phyloP scores from a whole-genome alignment of 768 basidiomycete species.

The Macrocybe gigantea region DNA sequence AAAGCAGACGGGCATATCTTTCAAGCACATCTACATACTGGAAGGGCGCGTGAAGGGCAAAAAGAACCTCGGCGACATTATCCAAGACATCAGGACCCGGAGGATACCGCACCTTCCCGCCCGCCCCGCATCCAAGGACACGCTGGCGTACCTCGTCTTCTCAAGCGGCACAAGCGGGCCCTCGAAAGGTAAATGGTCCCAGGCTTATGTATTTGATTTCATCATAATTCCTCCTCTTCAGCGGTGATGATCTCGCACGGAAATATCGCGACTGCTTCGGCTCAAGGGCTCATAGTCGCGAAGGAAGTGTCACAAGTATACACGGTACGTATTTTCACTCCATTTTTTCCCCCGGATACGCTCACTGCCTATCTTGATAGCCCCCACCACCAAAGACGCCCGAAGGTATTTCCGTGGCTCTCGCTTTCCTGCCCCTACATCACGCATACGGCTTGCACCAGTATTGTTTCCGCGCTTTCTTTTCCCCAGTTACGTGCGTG shows the following conservation, averaged over 20 bases:
- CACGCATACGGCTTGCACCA: slow-evolving; percentile 61
- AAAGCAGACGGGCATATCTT: slow-evolving; percentile 26
- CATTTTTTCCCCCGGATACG: background rate
- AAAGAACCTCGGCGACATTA: slow-evolving; percentile 38
- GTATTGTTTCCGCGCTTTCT: slow-evolving; percentile 41
- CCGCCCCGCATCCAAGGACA: slow-evolving; percentile 41
- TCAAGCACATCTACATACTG: slow-evolving; percentile 44
- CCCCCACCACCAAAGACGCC: slow-evolving; percentile 32
- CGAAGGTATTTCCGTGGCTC: slow-evolving; percentile 37
- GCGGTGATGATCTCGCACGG: slow-evolving; percentile 74
- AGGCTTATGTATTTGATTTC: background rate
- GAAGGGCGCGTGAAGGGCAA: slow-evolving; percentile 35
- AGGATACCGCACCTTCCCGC: slow-evolving; percentile 35
- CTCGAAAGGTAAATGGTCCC: slow-evolving; percentile 47
- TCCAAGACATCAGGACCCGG: slow-evolving; percentile 30
- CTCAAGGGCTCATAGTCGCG: slow-evolving; percentile 27
- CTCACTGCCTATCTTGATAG: slow-evolving; percentile 16
- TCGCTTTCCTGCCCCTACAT: slow-evolving; percentile 64
- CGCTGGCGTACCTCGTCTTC: slow-evolving; percentile 65
- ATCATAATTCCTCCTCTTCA: slow-evolving; percentile 18
- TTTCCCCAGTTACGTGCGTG: slow-evolving; percentile 40
- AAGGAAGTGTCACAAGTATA: slow-evolving; percentile 26
- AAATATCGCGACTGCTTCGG: slow-evolving; percentile 44
- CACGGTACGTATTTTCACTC: slow-evolving; percentile 24
- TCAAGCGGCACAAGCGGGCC: slow-evolving; percentile 77